Conservation (phyloP, 2,329 filamentous ascomycete species). For the Neonectria magnoliae region DNA sequence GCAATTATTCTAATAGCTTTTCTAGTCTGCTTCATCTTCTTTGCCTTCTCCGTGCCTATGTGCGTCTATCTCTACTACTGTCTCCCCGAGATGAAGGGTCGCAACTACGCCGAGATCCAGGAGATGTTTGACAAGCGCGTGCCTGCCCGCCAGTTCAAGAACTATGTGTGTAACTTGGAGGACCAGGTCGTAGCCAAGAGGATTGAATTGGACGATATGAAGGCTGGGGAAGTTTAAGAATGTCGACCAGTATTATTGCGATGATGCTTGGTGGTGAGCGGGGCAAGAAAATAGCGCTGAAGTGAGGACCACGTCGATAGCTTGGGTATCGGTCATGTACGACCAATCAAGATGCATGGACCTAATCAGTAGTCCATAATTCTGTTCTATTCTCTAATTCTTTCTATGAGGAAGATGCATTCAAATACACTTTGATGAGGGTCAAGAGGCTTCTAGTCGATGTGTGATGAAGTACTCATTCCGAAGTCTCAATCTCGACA, state of each 20-base stretch:
- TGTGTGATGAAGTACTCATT: too few species aligned
- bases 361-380: neutral
- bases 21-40: conserved; percentile 45
- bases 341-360: neutral
- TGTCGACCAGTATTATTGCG: neutral
- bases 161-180: conserved; percentile 21
- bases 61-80: conserved; percentile 48
- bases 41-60: conserved; percentile 42
- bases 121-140: conserved; percentile 29
- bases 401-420: neutral
- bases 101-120: conserved; percentile 32
- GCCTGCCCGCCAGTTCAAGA: conserved; percentile 25
- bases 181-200: conserved; percentile 21
- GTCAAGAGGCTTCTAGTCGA: neutral
- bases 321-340: neutral
- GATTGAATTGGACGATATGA: conserved; percentile 24
- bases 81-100: conserved; percentile 48
- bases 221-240: conserved; percentile 2
- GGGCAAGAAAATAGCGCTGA: too few species aligned
- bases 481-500: too few species aligned
- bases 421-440: neutral
- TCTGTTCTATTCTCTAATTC: neutral
- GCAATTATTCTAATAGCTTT: neutral
- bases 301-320: too few species aligned
- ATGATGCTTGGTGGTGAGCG: too few species aligned